Conservation (phyloP, 2,329 filamentous ascomycete genomes). For the Didymella exigua region DNA sequence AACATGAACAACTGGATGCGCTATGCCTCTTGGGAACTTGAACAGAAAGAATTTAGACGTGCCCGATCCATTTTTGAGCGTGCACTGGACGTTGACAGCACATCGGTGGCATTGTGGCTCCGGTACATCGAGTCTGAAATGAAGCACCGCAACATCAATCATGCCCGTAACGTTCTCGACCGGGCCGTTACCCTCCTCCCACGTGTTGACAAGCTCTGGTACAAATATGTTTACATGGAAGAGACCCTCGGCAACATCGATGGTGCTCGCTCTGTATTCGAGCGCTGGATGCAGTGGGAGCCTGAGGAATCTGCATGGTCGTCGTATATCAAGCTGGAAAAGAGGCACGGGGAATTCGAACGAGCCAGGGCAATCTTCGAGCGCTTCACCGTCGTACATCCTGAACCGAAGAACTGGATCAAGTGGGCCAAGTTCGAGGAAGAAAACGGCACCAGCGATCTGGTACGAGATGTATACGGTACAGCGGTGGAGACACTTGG, state of each 20-base stretch:
- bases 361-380: constrained; percentile 88
- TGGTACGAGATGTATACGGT: constrained; percentile 91
- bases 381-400: constrained; percentile 88
- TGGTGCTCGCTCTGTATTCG: constrained; percentile 91
- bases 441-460: constrained; percentile 87
- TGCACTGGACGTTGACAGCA: constrained; percentile 88
- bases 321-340: constrained; percentile 96
- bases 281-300: constrained; percentile 98
- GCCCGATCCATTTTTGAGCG: constrained; percentile 94
- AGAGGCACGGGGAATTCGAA: constrained; percentile 90
- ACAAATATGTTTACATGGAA: constrained; percentile 99
- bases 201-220: constrained; percentile 95
- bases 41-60: constrained; percentile 95
- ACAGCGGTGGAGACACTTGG: constrained; percentile 86
- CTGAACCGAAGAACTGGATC: constrained; percentile 96
- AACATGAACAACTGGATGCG: constrained; percentile 99
- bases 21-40: constrained; percentile 95
- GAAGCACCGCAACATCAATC: constrained; percentile 78
- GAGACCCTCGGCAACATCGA: constrained; percentile 95
- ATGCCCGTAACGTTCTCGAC: constrained; percentile 92
- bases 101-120: constrained; percentile 85
- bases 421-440: constrained; percentile 99
- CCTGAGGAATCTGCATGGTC: constrained; percentile 95
- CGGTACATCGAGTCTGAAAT: constrained; percentile 96
- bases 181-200: constrained; percentile 92